Conservation (phyloP, 495 filamentous ascomycete species). For the Barbatosphaeria neglecta region DNA sequence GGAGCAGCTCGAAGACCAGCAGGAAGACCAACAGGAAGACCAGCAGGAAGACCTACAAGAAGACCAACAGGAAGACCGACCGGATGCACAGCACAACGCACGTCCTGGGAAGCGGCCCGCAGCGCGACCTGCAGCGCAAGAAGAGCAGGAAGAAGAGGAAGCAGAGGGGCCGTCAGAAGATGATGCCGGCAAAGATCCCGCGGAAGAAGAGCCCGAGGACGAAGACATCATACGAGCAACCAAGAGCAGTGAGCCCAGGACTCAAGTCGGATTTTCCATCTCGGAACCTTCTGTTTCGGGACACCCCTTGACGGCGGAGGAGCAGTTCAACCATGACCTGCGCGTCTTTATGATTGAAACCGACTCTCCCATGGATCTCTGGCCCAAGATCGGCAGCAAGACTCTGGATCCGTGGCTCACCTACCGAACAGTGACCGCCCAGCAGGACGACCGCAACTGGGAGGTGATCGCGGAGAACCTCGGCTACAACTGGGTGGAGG, state of each 20-base stretch:
- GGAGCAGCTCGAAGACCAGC: not conserved
- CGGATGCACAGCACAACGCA: no score
- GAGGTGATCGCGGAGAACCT: constrained; percentile 22
- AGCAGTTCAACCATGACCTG: constrained; percentile 18
- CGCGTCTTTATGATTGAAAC: constrained; percentile 5
- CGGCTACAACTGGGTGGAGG: constrained; percentile 23
- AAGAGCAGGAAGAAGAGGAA: not conserved
- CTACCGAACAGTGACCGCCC: constrained; percentile 18
- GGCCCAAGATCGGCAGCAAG: constrained; percentile 11
- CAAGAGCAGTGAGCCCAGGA: not conserved
- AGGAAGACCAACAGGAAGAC: not conserved
- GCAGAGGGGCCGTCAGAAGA: not conserved
- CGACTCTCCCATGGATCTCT: constrained; percentile 4
- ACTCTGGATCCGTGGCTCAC: constrained; percentile 23
- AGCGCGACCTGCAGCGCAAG: not conserved
- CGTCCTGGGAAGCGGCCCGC: no score
- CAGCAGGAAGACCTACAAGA: not conserved
- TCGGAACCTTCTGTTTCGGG: not conserved
- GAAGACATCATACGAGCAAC: not conserved
- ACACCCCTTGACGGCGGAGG: constrained; percentile 1
- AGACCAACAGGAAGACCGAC: not conserved
- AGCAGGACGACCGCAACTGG: constrained; percentile 23
- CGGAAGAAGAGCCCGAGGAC: no score
- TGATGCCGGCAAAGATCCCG: not conserved
- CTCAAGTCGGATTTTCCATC: not conserved